A percentile compares a stretch with the other conserved stretches of the same genome.
These are phyloP conservation scores for Sicyos edulis DNA, from an alignment of 306 rosid genomes.

Conservation along the genomic window DNA sequence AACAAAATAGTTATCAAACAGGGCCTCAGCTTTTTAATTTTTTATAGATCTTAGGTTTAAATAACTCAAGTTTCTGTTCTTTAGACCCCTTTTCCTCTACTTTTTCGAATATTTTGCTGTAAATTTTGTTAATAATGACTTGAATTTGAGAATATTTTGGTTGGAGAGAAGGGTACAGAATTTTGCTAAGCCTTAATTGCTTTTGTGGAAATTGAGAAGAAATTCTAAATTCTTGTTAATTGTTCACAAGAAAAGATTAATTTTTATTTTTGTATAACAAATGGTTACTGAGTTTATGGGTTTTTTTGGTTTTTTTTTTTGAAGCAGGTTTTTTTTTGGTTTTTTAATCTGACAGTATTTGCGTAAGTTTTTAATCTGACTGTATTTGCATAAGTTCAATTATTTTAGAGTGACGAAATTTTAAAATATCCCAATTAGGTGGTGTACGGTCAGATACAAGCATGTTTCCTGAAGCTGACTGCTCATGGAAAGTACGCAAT, in stretches of 20 bases:
- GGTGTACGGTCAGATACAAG: slow-evolving; percentile 44
- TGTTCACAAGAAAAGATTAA: neutral
- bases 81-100: neutral
- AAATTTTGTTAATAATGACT: neutral
- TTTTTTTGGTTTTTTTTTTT: too few relatives aligned
- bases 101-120: neutral
- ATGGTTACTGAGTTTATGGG: neutral
- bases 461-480: slow-evolving; percentile 91
- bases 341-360: too few relatives aligned
- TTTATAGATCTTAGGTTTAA: neutral
- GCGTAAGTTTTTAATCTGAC: neutral
- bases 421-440: slow-evolving; percentile 45
- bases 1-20: too few relatives aligned
- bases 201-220: neutral
- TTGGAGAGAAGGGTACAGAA: slow-evolving; percentile 2
- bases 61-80: neutral
- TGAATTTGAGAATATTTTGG: neutral
- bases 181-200: neutral
- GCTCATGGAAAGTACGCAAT: slow-evolving; percentile 76
- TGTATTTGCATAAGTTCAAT: neutral
- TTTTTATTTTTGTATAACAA: neutral
- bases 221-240: neutral
- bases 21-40: too few relatives aligned
- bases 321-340: too few relatives aligned
- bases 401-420: slow-evolving; percentile 12